Conservation (phyloP, 192 early-diverging fungal species). For the Lunasporangiospora selenospora region DNA sequence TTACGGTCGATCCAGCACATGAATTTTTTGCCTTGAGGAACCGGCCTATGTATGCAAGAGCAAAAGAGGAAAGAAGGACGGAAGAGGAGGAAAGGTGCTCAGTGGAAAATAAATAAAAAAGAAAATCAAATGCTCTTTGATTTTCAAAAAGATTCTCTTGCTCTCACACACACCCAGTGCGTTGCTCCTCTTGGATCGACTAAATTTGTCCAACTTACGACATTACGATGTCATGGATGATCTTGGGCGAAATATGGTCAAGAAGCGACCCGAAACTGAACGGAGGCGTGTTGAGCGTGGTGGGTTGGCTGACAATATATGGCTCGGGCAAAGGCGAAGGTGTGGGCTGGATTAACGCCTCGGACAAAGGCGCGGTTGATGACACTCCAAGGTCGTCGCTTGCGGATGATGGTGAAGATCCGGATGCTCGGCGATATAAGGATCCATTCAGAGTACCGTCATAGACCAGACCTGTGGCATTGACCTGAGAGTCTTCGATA, state of each 20-base stretch:
- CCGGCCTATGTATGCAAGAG: constrained; percentile 57
- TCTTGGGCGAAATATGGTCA: constrained; percentile 28
- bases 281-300: constrained; percentile 17
- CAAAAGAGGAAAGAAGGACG: background rate
- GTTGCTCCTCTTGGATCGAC: too few species aligned
- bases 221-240: constrained; percentile 38
- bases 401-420: too few species aligned
- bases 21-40: constrained; percentile 69
- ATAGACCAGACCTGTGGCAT: too few species aligned
- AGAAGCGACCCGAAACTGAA: constrained; percentile 31
- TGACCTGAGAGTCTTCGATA: too few species aligned
- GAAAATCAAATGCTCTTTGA: background rate
- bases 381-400: too few species aligned
- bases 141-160: too few species aligned
- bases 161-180: too few species aligned
- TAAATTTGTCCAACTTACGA: too few species aligned
- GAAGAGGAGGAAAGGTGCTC: background rate
- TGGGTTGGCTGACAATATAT: constrained; percentile 33
- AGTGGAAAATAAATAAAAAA: background rate
- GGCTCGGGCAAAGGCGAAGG: constrained; percentile 35
- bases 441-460: too few species aligned
- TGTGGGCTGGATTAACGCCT: constrained; percentile 26
- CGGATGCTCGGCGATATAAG: too few species aligned
- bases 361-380: too few species aligned
- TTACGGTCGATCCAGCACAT: constrained; percentile 70